Percentiles rank a stretch among this genome's conserved stretches.
These are phyloP conservation scores for Hypericum perforatum DNA, from an alignment of 345 rosid genomes.

Conservation along the genomic window DNA sequence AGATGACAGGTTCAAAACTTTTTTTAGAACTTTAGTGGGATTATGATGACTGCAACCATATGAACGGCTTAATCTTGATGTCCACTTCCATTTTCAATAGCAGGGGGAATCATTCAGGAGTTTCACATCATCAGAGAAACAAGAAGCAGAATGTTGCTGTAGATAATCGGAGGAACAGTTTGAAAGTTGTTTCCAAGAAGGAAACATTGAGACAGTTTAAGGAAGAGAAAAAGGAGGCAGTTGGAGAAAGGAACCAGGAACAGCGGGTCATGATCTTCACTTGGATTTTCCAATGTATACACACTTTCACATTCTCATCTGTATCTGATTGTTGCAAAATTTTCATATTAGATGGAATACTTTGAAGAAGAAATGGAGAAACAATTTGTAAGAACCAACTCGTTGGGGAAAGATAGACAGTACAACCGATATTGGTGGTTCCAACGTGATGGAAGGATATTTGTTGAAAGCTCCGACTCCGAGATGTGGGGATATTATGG, in stretches of 20 bases:
- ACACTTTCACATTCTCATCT: too few relatives aligned
- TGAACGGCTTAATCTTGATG: constrained; percentile 3
- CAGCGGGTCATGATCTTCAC: constrained; percentile 46
- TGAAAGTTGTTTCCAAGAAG: constrained; percentile 13
- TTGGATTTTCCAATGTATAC: constrained; percentile 2
- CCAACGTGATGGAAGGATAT: constrained; percentile 81
- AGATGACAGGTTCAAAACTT: constrained; percentile 36
- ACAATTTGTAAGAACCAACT: constrained; percentile 44
- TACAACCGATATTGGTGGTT: constrained; percentile 96
- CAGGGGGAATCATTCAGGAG: constrained; percentile 23
- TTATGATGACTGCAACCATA: too few relatives aligned
- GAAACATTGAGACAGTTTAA: constrained; percentile 22
- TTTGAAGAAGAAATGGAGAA: constrained; percentile 89
- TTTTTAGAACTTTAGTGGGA: not conserved
- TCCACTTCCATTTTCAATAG: constrained; percentile 17
- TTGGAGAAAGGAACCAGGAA: constrained; percentile 47
- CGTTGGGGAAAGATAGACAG: constrained; percentile 78
- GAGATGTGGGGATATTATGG: constrained; percentile 79
- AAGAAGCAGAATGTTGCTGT: constrained; percentile 33
- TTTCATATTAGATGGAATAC: constrained; percentile 38
- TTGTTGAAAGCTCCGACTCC: constrained; percentile 74
- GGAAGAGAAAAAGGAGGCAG: constrained; percentile 38
- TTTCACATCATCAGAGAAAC: constrained; percentile 29
- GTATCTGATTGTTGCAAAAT: constrained; percentile 11
- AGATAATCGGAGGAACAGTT: constrained; percentile 21